Evolutionary conservation across 2,329 filamentous ascomycete genomes (phyloP).

Genomic region (Stemphylium vesicarium): DNA sequence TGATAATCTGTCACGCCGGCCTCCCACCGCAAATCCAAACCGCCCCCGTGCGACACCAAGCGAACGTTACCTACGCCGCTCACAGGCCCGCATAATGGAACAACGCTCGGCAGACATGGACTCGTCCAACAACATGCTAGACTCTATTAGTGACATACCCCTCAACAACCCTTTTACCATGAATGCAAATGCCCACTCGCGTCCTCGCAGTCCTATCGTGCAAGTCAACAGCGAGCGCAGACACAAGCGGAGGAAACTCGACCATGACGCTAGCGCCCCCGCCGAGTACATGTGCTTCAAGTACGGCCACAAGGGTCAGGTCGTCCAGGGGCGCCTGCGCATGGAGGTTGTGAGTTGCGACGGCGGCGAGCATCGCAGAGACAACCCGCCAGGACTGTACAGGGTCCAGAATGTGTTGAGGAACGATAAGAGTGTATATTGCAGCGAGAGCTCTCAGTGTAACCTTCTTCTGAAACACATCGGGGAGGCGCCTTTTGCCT

Average conservation of each 20-base stretch:
- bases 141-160: conserved; percentile 33
- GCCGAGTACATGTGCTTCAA: conserved; percentile 60
- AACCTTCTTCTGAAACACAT: conserved; percentile 86
- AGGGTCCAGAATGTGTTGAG: conserved; percentile 76
- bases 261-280: conserved; percentile 37
- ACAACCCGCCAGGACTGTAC: conserved; percentile 56
- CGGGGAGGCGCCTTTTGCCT: conserved; percentile 77
- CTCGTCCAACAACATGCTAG: conserved; percentile 25
- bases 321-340: conserved; percentile 78
- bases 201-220: conserved; percentile 32
- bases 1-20: conserved; percentile 19
- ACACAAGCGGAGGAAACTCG: conserved; percentile 50
- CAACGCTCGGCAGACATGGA: conserved; percentile 33
- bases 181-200: conserved; percentile 9
- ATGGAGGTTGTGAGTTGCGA: conserved; percentile 93
- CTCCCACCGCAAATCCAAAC: conserved; percentile 30
- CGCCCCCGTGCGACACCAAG: conserved; percentile 44
- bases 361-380: conserved; percentile 72
- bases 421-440: conserved; percentile 85
- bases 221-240: conserved; percentile 30
- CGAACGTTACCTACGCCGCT: conserved; percentile 45
- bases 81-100: conserved; percentile 38
- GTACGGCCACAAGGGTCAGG: conserved; percentile 87
- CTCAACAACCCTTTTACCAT: conserved; percentile 21
- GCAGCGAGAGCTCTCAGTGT: conserved; percentile 84